Evolutionary conservation across 805 yeast genomes (phyloP).

Genomic region (Candida hispaniensis): DNA sequence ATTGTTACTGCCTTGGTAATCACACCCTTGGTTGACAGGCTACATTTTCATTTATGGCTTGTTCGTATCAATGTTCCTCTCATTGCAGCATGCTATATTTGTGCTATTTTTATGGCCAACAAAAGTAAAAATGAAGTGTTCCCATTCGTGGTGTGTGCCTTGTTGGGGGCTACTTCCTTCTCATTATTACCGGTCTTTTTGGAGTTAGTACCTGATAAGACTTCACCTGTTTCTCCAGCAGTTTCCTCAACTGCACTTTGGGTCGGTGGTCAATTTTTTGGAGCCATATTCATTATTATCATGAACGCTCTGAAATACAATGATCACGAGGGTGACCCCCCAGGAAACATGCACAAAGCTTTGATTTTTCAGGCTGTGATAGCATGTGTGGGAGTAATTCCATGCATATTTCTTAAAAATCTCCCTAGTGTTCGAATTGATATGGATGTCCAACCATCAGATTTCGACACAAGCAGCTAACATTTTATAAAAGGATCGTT

Average conservation of each 20-base stretch:
- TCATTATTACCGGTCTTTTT: constrained; percentile 26
- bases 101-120: constrained; percentile 26
- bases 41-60: constrained; percentile 21
- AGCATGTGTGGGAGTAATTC: constrained; percentile 24
- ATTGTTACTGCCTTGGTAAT: constrained; percentile 25
- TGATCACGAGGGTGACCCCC: constrained; percentile 25
- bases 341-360: constrained; percentile 28
- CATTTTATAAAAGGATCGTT: no score
- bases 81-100: constrained; percentile 26
- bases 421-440: constrained; percentile 17
- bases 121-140: constrained; percentile 19
- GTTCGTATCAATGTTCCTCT: constrained; percentile 25
- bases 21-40: constrained; percentile 27
- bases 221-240: constrained; percentile 28
- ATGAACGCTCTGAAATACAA: constrained; percentile 27
- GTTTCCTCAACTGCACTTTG: constrained; percentile 26
- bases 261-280: constrained; percentile 28
- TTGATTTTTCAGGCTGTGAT: constrained; percentile 28
- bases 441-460: no score
- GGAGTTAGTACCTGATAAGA: constrained; percentile 29
- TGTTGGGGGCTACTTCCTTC: constrained; percentile 28
- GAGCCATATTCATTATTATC: constrained; percentile 27
- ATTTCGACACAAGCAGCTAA: no score
- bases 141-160: constrained; percentile 26
- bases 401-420: constrained; percentile 20